These are phyloP conservation scores for Kalaharituber pfeilii DNA, from an alignment of 2,329 filamentous ascomycete genomes.

Conservation along the genomic window DNA sequence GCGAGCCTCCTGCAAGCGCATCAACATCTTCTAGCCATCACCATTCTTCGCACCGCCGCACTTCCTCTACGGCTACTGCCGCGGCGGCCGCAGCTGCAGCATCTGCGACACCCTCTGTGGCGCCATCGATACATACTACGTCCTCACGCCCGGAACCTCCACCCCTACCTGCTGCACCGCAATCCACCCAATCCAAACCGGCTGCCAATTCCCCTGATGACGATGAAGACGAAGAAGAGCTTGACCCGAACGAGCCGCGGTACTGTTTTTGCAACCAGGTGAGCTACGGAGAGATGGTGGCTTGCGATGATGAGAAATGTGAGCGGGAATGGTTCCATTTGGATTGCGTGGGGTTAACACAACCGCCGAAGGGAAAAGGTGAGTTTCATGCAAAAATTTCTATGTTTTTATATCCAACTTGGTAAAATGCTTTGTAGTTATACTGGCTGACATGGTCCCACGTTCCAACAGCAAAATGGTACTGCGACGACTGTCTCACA, in stretches of 20 bases:
- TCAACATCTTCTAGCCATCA: slow-evolving; percentile 6
- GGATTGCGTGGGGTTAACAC: slow-evolving; percentile 61
- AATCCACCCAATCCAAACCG: slow-evolving; percentile 54
- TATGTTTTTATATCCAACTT: slow-evolving; percentile 3
- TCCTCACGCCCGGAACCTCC: slow-evolving; percentile 5
- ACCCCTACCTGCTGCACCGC: not conserved
- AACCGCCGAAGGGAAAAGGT: slow-evolving; percentile 61
- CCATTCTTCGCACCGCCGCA: slow-evolving; percentile 22
- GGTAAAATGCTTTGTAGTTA: not conserved
- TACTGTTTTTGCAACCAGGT: slow-evolving; percentile 73
- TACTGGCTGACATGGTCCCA: slow-evolving; percentile 1
- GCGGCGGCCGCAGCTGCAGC: slow-evolving; percentile 32
- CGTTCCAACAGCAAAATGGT: slow-evolving; percentile 52
- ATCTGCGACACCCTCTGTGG: not conserved
- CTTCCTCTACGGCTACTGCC: slow-evolving; percentile 50
- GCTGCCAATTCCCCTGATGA: slow-evolving; percentile 50
- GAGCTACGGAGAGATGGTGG: slow-evolving; percentile 76
- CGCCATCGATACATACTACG: not conserved
- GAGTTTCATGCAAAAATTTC: too few species aligned
- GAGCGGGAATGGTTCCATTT: slow-evolving; percentile 76
- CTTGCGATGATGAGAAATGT: slow-evolving; percentile 68
- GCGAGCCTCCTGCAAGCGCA: not conserved
- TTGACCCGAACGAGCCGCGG: slow-evolving; percentile 54
- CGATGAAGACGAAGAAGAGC: slow-evolving; percentile 46
- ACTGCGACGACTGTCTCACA: slow-evolving; percentile 49